Conservation (phyloP, 192 early-diverging fungal species). For the Backusella tarrabulga region DNA sequence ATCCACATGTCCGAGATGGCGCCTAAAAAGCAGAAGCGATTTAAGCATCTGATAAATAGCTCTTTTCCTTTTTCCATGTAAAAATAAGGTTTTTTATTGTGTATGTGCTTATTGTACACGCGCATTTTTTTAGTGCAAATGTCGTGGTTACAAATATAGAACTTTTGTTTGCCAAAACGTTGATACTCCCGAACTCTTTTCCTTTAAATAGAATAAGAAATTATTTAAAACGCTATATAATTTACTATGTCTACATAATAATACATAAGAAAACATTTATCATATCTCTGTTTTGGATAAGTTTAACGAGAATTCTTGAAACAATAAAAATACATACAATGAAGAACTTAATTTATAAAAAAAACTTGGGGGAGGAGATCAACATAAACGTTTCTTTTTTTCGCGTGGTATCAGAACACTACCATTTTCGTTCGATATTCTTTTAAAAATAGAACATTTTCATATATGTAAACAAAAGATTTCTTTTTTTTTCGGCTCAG, state of each 20-base stretch:
- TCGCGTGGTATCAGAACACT: background rate
- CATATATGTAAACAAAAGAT: background rate
- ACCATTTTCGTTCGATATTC: background rate
- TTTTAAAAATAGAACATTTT: background rate
- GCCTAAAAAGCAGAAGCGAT: background rate
- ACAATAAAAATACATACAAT: background rate
- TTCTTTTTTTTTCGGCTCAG: too few species aligned
- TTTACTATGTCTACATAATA: background rate
- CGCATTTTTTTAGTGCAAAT: background rate
- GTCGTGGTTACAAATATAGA: background rate
- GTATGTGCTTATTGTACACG: background rate
- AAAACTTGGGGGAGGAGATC: background rate
- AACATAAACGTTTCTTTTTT: background rate
- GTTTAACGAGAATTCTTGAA: background rate
- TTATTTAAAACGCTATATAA: background rate
- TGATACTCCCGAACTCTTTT: background rate
- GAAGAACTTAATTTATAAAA: background rate
- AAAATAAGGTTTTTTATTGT: background rate
- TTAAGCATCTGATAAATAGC: background rate
- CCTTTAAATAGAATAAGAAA: background rate
- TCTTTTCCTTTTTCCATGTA: background rate
- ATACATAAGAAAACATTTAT: background rate
- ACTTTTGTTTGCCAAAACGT: background rate
- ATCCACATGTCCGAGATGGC: background rate
- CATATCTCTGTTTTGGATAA: too few species aligned